Evolutionary conservation across 441 rosid species (phyloP), one percentile per base, ranked within the genome.

Genomic region (Theobroma grandiflorum): DNA sequence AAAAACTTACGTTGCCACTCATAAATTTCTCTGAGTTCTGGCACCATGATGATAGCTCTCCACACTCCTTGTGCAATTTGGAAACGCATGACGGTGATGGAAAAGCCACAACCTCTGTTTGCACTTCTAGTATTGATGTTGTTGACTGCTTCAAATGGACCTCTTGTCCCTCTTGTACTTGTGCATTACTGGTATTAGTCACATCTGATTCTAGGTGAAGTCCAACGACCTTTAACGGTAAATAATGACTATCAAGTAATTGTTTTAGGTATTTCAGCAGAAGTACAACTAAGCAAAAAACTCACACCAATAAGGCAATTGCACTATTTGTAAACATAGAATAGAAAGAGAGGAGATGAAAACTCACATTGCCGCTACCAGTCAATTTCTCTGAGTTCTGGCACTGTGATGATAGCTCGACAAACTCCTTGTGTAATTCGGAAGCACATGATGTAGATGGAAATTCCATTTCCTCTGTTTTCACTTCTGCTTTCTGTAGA

Each of bases 1-100:
- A 22, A 78, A 35, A 79, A 72, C 85, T 74, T 65, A 84, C 87
- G 6, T 62, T 76, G 72, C 76, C 55, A 9, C 43, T 74, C 4
- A 22, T 22, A 33, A 72, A n/a, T 31, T 45, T 59, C 18, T 31
- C 43, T 14, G 78, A 42, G 42, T 43, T 26, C 2, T 49, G 47
- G 55, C 35, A 58, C 53, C 9, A 33, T 52, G 76, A 47, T 35
- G 71, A 6, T 45, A 10, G 83, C 26, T 69, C 52, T 14, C 26
- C 10, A 64, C 22, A 15, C 49, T 45, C 79, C 35, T 40, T 38
- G 0, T 16, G 52, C 61, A 42, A 33, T 50, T 40, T 53, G 22
- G 80, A 52, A 16, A 16, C 11, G 38, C 64, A 26, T 69, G 87
- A 50, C 16, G 47, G 71, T 4, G 76, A 72, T 62, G 78, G 75